These are phyloP conservation scores for Aspergillus carlsbadensis DNA, from an alignment of 495 filamentous ascomycete genomes.

Conservation along the genomic window DNA sequence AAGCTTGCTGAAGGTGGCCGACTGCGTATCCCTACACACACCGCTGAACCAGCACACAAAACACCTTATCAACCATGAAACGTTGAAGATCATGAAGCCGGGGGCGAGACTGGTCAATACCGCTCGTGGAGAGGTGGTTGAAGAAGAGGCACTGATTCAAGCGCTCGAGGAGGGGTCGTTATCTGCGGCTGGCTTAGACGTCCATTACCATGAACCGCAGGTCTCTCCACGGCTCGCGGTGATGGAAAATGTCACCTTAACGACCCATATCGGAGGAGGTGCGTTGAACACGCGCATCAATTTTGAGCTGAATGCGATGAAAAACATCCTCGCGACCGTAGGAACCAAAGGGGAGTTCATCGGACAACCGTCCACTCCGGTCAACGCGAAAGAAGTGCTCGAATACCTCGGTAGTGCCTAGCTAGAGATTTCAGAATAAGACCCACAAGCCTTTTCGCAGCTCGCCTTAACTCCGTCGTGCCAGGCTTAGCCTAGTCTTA, in stretches of 20 bases:
- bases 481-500: too few relatives aligned
- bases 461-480: too few relatives aligned
- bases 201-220: conserved; percentile 1
- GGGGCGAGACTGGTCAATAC: background rate
- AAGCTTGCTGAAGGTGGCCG: background rate
- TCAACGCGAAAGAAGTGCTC: background rate
- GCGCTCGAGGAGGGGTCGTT: background rate
- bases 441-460: background rate
- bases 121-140: background rate
- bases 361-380: background rate
- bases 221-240: background rate
- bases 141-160: background rate
- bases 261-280: background rate
- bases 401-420: background rate
- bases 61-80: background rate
- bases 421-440: background rate
- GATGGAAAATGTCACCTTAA: background rate
- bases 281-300: conserved; percentile 1
- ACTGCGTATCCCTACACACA: background rate
- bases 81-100: background rate
- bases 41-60: background rate
- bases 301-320: background rate
- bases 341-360: background rate
- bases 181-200: background rate
- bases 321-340: background rate